Percentiles rank a stretch among this genome's conserved stretches.
Conservation (phyloP, 345 rosid genomes). For the Conringia planisiliqua region DNA sequence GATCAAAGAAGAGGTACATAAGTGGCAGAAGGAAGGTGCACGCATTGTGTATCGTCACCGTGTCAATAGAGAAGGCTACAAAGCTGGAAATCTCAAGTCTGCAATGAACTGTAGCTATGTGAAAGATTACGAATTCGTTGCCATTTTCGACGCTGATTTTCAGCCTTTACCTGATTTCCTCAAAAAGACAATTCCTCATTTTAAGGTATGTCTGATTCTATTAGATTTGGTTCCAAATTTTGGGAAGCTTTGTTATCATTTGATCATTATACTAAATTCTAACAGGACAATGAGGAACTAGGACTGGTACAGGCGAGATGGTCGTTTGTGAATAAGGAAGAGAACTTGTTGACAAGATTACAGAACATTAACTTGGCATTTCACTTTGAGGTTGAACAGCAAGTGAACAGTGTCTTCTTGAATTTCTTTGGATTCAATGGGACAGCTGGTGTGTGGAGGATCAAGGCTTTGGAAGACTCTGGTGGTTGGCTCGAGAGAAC, state of each 20-base stretch:
- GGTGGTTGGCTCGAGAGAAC: slow-evolving; percentile 99
- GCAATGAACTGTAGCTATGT: slow-evolving; percentile 94
- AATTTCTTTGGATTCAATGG: slow-evolving; percentile 96
- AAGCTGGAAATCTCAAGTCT: slow-evolving; percentile 96
- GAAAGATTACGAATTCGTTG: slow-evolving; percentile 85
- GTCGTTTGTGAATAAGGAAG: slow-evolving; percentile 95
- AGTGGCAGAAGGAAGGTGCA: slow-evolving; percentile 89
- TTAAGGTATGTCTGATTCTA: slow-evolving; percentile 47
- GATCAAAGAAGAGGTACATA: slow-evolving; percentile 81
- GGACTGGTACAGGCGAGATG: slow-evolving; percentile 92
- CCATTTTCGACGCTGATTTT: slow-evolving; percentile 95
- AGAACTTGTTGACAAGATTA: slow-evolving; percentile 80
- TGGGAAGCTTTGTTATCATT: background rate
- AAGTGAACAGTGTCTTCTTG: slow-evolving; percentile 76
- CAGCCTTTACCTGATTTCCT: slow-evolving; percentile 88
- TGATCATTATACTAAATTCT: background rate
- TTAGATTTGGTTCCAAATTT: background rate
- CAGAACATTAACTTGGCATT: slow-evolving; percentile 85
- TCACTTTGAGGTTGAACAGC: slow-evolving; percentile 97
- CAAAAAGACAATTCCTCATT: slow-evolving; percentile 78
- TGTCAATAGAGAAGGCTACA: slow-evolving; percentile 80
- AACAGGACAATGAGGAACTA: slow-evolving; percentile 74
- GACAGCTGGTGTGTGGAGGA: slow-evolving; percentile 97
- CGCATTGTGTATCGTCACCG: slow-evolving; percentile 80
- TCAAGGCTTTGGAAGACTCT: slow-evolving; percentile 85